Evolutionary conservation across 108 stramenopile species (phyloP).

Genomic region (Hondaea fermentalgiana): DNA sequence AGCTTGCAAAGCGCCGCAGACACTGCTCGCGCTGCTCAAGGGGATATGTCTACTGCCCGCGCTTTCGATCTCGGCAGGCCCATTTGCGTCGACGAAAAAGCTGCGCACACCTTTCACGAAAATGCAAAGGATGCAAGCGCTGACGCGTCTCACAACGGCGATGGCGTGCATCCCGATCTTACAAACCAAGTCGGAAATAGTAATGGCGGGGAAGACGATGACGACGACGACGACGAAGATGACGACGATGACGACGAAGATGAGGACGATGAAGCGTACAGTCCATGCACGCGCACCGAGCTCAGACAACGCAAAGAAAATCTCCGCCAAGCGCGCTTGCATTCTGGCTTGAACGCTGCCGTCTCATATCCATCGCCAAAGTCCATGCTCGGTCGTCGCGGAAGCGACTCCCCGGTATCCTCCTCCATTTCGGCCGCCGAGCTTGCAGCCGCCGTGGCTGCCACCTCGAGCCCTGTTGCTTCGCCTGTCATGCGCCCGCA

Average conservation of each 20-base stretch:
- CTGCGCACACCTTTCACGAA: no score
- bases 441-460: neutral
- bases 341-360: neutral
- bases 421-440: neutral
- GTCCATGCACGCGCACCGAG: neutral
- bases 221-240: neutral
- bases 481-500: neutral
- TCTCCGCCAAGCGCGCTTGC: neutral
- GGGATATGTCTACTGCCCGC: no score
- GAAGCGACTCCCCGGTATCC: neutral
- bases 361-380: slow-evolving; percentile 3
- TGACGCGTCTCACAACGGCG: neutral
- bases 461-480: neutral
- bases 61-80: no score
- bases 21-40: no score
- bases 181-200: neutral
- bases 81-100: no score
- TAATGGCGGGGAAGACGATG: neutral
- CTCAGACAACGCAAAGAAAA: neutral
- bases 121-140: no score
- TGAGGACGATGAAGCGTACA: neutral
- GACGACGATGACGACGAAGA: neutral
- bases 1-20: no score
- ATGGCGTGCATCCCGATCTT: neutral
- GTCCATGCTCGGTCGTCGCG: neutral